These are phyloP conservation scores for Apophysomyces trapeziformis DNA, from an alignment of 371 early-diverging fungal species.

Conservation along the genomic window DNA sequence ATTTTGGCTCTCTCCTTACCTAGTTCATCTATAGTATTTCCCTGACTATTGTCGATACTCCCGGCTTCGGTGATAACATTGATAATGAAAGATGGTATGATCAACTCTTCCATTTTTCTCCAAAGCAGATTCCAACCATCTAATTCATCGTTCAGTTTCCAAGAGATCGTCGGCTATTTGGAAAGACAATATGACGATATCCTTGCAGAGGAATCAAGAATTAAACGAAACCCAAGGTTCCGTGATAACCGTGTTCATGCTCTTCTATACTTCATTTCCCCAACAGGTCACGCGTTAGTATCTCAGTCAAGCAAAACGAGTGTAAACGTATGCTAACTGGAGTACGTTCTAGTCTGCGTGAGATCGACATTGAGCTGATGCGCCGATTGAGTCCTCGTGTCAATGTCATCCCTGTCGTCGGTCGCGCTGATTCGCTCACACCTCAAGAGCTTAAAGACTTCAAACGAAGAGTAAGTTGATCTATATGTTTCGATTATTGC, in stretches of 20 bases:
- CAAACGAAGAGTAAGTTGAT: slow-evolving; percentile 72
- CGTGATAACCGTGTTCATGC: slow-evolving; percentile 98
- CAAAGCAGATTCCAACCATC: slow-evolving; percentile 41
- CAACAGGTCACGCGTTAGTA: slow-evolving; percentile 91
- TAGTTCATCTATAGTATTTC: slow-evolving; percentile 45
- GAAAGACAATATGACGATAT: slow-evolving; percentile 96
- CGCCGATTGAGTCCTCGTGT: slow-evolving; percentile 87
- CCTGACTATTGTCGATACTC: slow-evolving; percentile 92
- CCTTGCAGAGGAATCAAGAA: slow-evolving; percentile 91
- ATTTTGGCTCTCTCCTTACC: slow-evolving; percentile 11
- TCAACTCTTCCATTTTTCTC: neutral
- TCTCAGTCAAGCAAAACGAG: neutral
- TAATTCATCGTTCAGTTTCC: slow-evolving; percentile 47
- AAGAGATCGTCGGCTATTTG: slow-evolving; percentile 91
- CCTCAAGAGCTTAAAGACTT: slow-evolving; percentile 78
- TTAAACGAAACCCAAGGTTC: slow-evolving; percentile 96
- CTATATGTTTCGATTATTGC: neutral
- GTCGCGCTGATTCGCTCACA: slow-evolving; percentile 79
- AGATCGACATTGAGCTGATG: slow-evolving; percentile 98
- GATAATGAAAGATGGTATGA: slow-evolving; percentile 77
- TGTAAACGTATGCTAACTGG: neutral
- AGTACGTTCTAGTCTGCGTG: slow-evolving; percentile 71
- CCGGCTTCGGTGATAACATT: slow-evolving; percentile 95
- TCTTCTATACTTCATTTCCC: slow-evolving; percentile 95
- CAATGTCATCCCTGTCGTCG: slow-evolving; percentile 94